Base-by-base conservation (phyloP, 2,329 filamentous ascomycete genomes). In the Cercospora zeae-maydis region DNA sequence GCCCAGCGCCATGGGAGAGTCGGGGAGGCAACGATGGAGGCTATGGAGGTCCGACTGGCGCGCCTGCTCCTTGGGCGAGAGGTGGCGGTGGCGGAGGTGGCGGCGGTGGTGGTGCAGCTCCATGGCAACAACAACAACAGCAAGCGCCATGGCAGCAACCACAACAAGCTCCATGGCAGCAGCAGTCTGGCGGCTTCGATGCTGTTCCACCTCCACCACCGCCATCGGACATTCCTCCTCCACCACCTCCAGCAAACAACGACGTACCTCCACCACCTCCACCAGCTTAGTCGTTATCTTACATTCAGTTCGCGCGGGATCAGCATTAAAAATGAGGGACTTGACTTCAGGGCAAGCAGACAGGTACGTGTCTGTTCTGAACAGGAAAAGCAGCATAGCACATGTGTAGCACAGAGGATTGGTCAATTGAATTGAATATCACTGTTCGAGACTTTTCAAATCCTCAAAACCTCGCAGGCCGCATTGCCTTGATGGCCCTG, bases 171-270 rank as follows among this genome's bases (percentile, higher is more conserved):
- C 53, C 59, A 47, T 63, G 62, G 61, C 54, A 62, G 56, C 54
- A 64, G 58, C 55, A 62, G 58, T 57, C 51, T 39, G 62, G 62
- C 10, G 67, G 66, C 33, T 67, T 68, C 58, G 70, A 66, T 58
- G 66, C 69, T 3, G 69, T 81, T 62, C 78, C 82, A 63, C 72
- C 78, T 33, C 73, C 74, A 33, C 84, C 85, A 24, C 83, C 84
- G 64, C 82, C 81, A 59, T 80, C 81, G 67, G 86, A 86, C 66
- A 83, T 87, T 62, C 86, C 87, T 37, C 87, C 84, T 13, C 87
- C 86, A 21, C 87, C 89, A 24, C 86, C 86, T 37, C 84, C 84
- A 51, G 61, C 66, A 19, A 54, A 45, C 39, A 45, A 36, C 51
- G 51, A 54, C 51, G 31, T 33, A 21, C 27, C 33, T 54, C 51